These are phyloP conservation scores for Termitomyces sp. DNA, from an alignment of 768 basidiomycete genomes.

Conservation along the genomic window DNA sequence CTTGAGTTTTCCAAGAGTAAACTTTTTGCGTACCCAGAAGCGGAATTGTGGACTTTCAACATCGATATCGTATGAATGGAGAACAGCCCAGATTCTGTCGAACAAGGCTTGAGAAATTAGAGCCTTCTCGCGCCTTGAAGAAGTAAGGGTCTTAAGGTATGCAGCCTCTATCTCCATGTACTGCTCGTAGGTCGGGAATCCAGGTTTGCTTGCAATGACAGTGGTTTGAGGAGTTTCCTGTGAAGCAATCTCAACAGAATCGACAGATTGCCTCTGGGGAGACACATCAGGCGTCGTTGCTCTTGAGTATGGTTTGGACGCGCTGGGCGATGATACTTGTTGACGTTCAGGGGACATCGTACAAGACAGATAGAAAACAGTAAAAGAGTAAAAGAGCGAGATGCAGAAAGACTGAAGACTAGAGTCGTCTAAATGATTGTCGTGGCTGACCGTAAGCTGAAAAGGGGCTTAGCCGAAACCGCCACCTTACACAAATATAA, in stretches of 20 bases:
- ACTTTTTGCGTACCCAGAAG: slow-evolving; percentile 84
- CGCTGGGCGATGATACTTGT: slow-evolving; percentile 15
- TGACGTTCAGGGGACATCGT: slow-evolving; percentile 29
- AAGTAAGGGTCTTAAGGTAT: slow-evolving; percentile 55
- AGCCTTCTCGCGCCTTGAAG: slow-evolving; percentile 55
- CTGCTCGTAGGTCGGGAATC: slow-evolving; percentile 57
- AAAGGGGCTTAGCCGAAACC: neutral
- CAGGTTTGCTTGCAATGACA: slow-evolving; percentile 22
- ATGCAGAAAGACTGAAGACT: neutral
- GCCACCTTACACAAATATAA: neutral
- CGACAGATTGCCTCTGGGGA: slow-evolving; percentile 1
- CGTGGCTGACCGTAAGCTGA: neutral
- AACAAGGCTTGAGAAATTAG: slow-evolving; percentile 68
- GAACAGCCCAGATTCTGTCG: slow-evolving; percentile 65
- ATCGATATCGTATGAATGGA: slow-evolving; percentile 42
- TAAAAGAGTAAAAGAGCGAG: slow-evolving; percentile 3
- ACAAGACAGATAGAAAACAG: slow-evolving; percentile 1
- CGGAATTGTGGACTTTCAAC: slow-evolving; percentile 64
- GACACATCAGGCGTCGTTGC: slow-evolving; percentile 13
- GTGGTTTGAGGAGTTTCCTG: slow-evolving; percentile 4
- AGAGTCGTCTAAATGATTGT: neutral
- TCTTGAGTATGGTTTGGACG: slow-evolving; percentile 30
- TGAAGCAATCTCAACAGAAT: slow-evolving; percentile 5
- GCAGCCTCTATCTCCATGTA: slow-evolving; percentile 53
- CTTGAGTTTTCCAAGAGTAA: slow-evolving; percentile 38